Evolutionary conservation across 2,329 filamentous ascomycete genomes (phyloP).

Genomic region (Arthrobotrys iridis): DNA sequence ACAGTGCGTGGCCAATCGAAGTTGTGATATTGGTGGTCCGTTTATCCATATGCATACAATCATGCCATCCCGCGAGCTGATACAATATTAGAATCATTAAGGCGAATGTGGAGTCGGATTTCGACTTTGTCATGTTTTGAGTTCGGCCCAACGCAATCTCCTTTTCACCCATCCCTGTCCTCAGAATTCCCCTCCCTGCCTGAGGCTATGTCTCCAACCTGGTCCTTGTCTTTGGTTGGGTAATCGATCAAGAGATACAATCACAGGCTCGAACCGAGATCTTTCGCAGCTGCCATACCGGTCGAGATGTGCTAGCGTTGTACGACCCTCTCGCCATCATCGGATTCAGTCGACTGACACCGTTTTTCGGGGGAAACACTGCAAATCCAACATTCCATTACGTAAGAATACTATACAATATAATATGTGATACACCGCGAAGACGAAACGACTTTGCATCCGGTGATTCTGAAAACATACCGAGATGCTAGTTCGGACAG

Average conservation of each 20-base stretch:
- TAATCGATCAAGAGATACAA: slow-evolving; percentile 19
- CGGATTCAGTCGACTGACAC: slow-evolving; percentile 33
- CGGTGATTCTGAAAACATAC: slow-evolving; percentile 30
- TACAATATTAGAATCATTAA: not conserved
- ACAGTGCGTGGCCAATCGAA: not conserved
- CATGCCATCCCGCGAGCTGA: not conserved
- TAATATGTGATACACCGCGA: not conserved
- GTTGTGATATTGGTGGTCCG: not conserved
- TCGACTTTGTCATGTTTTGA: slow-evolving; percentile 17
- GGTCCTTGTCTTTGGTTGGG: not conserved
- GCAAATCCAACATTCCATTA: slow-evolving; percentile 3
- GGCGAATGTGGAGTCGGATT: slow-evolving; percentile 4
- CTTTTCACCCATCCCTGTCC: slow-evolving; percentile 6
- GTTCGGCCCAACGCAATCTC: slow-evolving; percentile 22
- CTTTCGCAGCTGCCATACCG: slow-evolving; percentile 16
- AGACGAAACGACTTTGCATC: slow-evolving; percentile 19
- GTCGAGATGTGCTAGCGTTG: slow-evolving; percentile 5
- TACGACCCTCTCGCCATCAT: slow-evolving; percentile 22
- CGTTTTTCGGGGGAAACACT: not conserved
- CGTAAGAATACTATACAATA: not conserved
- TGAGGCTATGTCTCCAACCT: not conserved
- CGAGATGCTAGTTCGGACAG: slow-evolving; percentile 15
- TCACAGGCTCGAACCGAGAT: slow-evolving; percentile 3
- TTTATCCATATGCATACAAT: not conserved
- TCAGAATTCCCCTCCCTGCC: not conserved